Base-by-base conservation (phyloP, 208 protist genomes). In the Acanthamoeba royreba region DNA sequence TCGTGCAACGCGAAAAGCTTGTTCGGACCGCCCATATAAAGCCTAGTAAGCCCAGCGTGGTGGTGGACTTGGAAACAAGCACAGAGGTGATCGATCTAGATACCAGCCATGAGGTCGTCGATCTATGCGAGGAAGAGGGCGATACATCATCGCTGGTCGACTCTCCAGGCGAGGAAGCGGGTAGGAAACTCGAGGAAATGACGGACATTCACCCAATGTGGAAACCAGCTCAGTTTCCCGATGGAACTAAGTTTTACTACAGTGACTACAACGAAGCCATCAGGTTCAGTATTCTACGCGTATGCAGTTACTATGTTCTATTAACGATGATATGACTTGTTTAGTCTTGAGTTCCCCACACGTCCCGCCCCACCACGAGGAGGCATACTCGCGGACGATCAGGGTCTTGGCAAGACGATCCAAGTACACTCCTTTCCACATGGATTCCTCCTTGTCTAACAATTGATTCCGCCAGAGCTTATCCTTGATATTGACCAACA, bases 341-440 rank as follows among this genome's bases (percentile, higher is more conserved):
- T n/a, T n/a, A n/a, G 66, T 5, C 66, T 77, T 42, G 66, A 77
- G n/a, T 77, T 77, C 33, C 66, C 66, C 7, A 42, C 66, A 25
- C 66, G 66, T 38, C 66, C 66, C 4, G 8, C 66, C 17, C 66
- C 66, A 43, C 66, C 46, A 2, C 43, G 89, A 33, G 94, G 93
- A 19, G 94, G 94, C 19, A 96, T 96, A n/a, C 85, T 96, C 4
- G 94, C 95, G 0, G 95, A 95, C 58, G 49, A 94, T 25, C 92
- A 87, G 94, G 95, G 95, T 8, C 69, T 96, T 8, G 95, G 95
- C n/a, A 97, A 97, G 94, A 97, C 96, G 0, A 95, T 97, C 22
- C 93, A 97, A 88, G 55, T 95, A 28, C 22, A 96, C n/a, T n/a
- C n/a, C n/a, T n/a, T n/a, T n/a, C n/a, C n/a, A n/a, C n/a, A n/a